Conservation (phyloP, 306 rosid genomes). For the cucumber (Cucumis sativus) region DNA sequence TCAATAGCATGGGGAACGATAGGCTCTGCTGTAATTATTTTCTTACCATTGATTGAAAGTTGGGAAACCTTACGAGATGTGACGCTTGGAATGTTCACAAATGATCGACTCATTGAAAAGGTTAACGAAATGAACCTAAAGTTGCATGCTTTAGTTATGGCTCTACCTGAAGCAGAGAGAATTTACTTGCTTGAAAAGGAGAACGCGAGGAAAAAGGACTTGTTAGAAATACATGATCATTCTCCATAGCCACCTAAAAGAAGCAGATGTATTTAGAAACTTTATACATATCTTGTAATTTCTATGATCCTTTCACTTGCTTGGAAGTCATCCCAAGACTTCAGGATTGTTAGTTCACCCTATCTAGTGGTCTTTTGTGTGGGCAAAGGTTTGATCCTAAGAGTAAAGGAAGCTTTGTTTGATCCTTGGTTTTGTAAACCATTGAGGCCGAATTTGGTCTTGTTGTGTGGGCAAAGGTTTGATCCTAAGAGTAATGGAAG, state of each 20-base stretch:
- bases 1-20: constrained; percentile 85
- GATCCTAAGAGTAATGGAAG: background rate
- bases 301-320: background rate
- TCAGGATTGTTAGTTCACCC: background rate
- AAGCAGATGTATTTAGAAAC: background rate
- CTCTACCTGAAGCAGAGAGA: constrained; percentile 69
- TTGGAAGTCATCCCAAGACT: background rate
- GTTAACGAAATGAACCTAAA: constrained; percentile 61
- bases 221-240: background rate
- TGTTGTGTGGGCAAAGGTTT: background rate
- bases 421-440: background rate
- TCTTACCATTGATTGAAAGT: constrained; percentile 58
- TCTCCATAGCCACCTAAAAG: background rate
- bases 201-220: constrained; percentile 38
- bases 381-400: background rate
- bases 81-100: constrained; percentile 57
- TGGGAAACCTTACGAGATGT: constrained; percentile 56
- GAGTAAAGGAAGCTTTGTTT: background rate
- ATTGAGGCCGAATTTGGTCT: background rate
- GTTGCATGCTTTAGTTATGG: constrained; percentile 46
- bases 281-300: background rate
- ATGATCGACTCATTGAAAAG: constrained; percentile 59
- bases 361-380: background rate
- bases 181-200: constrained; percentile 60
- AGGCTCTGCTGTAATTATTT: constrained; percentile 66